Conservation (phyloP, 176 grass and related monocot species). For the Eleusine coracana region DNA sequence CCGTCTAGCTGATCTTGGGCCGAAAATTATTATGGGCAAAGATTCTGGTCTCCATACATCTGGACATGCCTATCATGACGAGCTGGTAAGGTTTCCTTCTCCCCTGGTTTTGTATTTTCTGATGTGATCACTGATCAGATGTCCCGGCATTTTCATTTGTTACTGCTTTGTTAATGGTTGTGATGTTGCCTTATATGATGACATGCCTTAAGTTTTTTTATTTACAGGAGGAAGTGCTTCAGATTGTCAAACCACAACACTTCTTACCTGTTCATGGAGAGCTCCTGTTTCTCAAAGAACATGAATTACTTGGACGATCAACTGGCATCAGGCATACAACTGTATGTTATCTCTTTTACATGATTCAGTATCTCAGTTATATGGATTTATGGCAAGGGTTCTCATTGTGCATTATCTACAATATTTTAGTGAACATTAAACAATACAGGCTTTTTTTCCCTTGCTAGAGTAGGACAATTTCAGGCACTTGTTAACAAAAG, state of each 20-base stretch:
- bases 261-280: slow-evolving; percentile 99
- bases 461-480: slow-evolving; percentile 5
- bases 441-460: neutral
- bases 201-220: slow-evolving; percentile 26
- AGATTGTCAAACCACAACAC: slow-evolving; percentile 96
- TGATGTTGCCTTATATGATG: slow-evolving; percentile 21
- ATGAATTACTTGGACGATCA: slow-evolving; percentile 94
- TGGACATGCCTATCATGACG: slow-evolving; percentile 90
- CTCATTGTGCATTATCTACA: neutral
- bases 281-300: slow-evolving; percentile 95
- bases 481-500: slow-evolving; percentile 1
- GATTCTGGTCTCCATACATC: slow-evolving; percentile 89
- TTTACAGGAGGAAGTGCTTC: slow-evolving; percentile 97
- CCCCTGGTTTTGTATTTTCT: slow-evolving; percentile 18
- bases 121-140: slow-evolving; percentile 29
- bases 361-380: slow-evolving; percentile 17
- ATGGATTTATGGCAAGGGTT: slow-evolving; percentile 13
- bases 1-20: slow-evolving; percentile 83
- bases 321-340: slow-evolving; percentile 95
- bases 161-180: slow-evolving; percentile 31
- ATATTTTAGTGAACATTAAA: slow-evolving; percentile 7
- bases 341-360: slow-evolving; percentile 60
- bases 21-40: slow-evolving; percentile 96
- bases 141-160: slow-evolving; percentile 11
- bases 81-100: slow-evolving; percentile 64